Base-by-base conservation (phyloP, 176 grass and related monocot genomes). In the Ensete ventricosum region DNA sequence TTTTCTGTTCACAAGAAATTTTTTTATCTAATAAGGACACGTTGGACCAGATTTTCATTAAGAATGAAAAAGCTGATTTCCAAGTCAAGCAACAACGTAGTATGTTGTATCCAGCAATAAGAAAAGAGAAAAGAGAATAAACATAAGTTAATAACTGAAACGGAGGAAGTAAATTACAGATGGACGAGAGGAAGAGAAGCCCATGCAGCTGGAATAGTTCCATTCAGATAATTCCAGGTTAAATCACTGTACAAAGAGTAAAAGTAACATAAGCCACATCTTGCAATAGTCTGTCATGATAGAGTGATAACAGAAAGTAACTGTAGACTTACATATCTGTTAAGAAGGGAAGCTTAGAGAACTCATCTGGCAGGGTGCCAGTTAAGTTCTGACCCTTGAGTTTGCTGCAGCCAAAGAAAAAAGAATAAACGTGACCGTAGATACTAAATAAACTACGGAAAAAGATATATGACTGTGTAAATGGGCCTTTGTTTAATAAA, bases 241-340 rank as follows among this genome's bases (percentile, higher is more conserved):
- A 75, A 58, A 75, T 75, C 73, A 43, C 73, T 74, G 72, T 57
- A 57, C 24, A 58, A 55, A 74, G 72, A 54, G 53, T 55, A 52
- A 57, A 22, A 74, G n/a, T 24, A 29, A 3, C 51, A 57, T 14
- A 1, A 51, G 9, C 11, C 51, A 11, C 14, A 20, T 20, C 67
- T 20, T 70, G 48, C 48, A 52, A 51, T 19, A 50, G 27, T 43
- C 4, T 12, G 16, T 50, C 48, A 11, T 70, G 14, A 70, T 70
- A 21, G 16, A 70, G 34, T 50, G 10, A 14, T n/a, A 70, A 70
- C 1, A 70, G 34, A 17, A 50, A 19, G 17, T 43, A 2, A 67
- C 43, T 50, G 19, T 48, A 59, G 73, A 60, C 54, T 75, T 57
- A 75, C 73, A 75, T 43, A 11, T 58, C 54, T 6, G 14, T 75